A percentile compares a stretch with the other conserved stretches of the same genome.
phyloP scores from a whole-genome alignment of 108 stramenopile genomes.

The Skeletonema grethae region DNA sequence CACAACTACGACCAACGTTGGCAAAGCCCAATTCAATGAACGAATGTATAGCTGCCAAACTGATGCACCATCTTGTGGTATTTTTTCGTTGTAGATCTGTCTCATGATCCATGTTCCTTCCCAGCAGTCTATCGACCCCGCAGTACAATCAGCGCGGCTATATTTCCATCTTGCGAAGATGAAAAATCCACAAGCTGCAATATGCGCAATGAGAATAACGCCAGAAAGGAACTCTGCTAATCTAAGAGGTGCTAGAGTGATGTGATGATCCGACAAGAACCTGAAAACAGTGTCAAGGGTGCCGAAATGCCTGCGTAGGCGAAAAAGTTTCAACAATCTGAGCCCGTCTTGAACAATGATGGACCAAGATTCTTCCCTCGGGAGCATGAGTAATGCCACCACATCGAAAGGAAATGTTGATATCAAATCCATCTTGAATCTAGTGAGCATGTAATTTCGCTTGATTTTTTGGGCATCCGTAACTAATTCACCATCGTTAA shows the following conservation, averaged over 20 bases:
- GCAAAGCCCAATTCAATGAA: constrained; percentile 63
- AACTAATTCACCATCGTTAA: constrained; percentile 53
- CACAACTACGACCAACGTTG: constrained; percentile 60
- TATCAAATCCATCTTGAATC: constrained; percentile 41
- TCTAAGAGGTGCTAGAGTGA: constrained; percentile 31
- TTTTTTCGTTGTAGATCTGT: constrained; percentile 45
- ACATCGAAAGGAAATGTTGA: constrained; percentile 45
- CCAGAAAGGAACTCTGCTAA: constrained; percentile 43
- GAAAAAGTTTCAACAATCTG: constrained; percentile 50
- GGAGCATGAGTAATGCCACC: constrained; percentile 13
- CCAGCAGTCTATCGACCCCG: constrained; percentile 32
- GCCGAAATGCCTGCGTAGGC: constrained; percentile 23
- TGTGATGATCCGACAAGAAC: constrained; percentile 24
- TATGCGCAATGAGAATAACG: constrained; percentile 56
- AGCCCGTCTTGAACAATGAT: constrained; percentile 21
- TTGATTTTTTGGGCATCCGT: constrained; percentile 31
- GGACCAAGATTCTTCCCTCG: neutral
- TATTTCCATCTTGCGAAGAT: constrained; percentile 43
- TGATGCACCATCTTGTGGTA: constrained; percentile 47
- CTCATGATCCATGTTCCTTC: constrained; percentile 55
- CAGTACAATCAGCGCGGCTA: neutral
- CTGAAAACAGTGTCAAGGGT: constrained; percentile 19
- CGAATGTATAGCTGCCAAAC: constrained; percentile 48
- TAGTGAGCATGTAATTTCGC: constrained; percentile 18
- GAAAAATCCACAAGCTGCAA: constrained; percentile 59